Evolutionary conservation across 345 rosid genomes (phyloP), one percentile per base, ranked within the genome.

Genomic region (Ailanthus altissimus): DNA sequence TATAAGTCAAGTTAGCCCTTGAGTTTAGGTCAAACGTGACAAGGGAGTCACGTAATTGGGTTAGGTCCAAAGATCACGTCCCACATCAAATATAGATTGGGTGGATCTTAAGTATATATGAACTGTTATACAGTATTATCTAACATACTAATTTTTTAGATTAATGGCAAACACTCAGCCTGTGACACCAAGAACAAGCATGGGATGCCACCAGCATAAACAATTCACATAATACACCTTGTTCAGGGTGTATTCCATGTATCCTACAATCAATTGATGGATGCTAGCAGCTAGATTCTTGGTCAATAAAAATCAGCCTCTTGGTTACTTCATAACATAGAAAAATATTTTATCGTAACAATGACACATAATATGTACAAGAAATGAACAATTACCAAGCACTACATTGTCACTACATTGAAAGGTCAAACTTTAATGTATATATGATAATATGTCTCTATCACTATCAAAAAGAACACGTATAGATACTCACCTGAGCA

Each of bases 401-500:
- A 23, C 57, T 46, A 16, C 13, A 58, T 45, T 8, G 11, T 32
- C 18, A 23, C 45, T 23, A 13, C 40, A 6, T 13, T 25, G 42
- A 51, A 68, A 46, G 23, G 40, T 49, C n/a, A 18, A 49, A 25
- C 15, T 66, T 66, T 43, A 4, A 21, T 42, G 62, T 58, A 23
- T 28, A 43, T 42, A n/a, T 42, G 28, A 2, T 46, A 67, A 69
- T 8, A 38, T 4, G 25, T 28, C 60, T 69, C 2, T 49, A 26
- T 50, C 14, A 7, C 36, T 26, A 5, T 69, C 26, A 61, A 58
- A 62, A 57, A 21, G 57, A 70, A 73, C 36, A 56, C 25, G 20
- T 8, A 18, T 32, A 72, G 76, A 78, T 46, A 82, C 78, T 51
- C 43, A 96, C 99, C 97, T 91, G 94, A 74, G 99, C 86, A 77